phyloP scores from a whole-genome alignment of 2,329 filamentous ascomycete genomes.

The Diaporthe aspalathi region DNA sequence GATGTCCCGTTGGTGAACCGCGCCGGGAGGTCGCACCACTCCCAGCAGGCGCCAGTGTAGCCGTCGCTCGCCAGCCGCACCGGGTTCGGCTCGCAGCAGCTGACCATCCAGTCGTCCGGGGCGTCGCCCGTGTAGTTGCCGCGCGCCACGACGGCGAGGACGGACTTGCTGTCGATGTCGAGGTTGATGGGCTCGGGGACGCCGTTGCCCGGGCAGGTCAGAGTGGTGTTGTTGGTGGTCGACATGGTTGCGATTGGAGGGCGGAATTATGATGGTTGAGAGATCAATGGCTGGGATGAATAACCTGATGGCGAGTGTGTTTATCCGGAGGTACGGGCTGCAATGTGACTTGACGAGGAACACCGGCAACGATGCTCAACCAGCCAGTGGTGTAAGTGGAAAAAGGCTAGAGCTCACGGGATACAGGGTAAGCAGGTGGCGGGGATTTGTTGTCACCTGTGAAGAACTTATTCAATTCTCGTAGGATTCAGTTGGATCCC shows the following conservation, averaged over 20 bases:
- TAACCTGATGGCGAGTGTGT: background rate
- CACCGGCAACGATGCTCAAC: background rate
- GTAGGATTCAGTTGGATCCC: background rate
- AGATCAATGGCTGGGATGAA: background rate
- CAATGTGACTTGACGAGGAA: background rate
- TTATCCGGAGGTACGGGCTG: background rate
- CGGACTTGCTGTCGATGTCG: slow-evolving; percentile 1
- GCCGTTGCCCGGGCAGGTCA: background rate
- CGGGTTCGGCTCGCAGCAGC: background rate
- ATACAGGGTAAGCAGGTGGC: background rate
- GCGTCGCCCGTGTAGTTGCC: background rate
- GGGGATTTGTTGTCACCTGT: background rate
- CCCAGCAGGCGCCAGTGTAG: background rate
- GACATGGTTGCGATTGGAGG: background rate
- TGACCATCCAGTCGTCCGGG: slow-evolving; percentile 4
- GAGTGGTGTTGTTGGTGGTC: no score
- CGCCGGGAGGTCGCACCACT: slow-evolving; percentile 4
- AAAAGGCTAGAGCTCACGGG: background rate
- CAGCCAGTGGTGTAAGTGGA: background rate
- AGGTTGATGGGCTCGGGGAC: background rate
- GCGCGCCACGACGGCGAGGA: background rate
- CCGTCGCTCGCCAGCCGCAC: background rate
- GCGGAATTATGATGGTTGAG: background rate
- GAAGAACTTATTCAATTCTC: background rate
- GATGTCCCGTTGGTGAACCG: background rate